Conservation (phyloP, 352 stramenopile species). For the Achlya hypogyna region DNA sequence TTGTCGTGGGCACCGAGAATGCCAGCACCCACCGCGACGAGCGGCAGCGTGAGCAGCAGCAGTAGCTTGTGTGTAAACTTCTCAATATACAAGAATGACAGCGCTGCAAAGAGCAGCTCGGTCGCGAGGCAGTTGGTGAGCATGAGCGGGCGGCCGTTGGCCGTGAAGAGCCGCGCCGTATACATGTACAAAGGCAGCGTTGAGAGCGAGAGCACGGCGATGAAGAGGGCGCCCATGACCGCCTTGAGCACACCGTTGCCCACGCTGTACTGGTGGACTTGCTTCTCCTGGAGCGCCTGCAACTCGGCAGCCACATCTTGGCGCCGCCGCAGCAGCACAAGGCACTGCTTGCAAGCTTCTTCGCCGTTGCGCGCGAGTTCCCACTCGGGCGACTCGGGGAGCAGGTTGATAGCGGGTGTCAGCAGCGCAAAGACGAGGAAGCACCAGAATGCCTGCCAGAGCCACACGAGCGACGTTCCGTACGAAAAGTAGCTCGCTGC, state of each 20-base stretch:
- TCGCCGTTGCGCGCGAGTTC: slow-evolving; percentile 54
- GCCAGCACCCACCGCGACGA: slow-evolving; percentile 33
- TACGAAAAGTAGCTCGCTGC: slow-evolving; percentile 42
- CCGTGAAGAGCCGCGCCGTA: background rate
- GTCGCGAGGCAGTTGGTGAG: slow-evolving; percentile 65
- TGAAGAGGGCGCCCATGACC: background rate
- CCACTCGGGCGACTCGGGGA: slow-evolving; percentile 72
- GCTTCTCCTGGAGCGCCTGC: slow-evolving; percentile 56
- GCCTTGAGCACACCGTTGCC: slow-evolving; percentile 1
- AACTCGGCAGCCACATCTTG: slow-evolving; percentile 57
- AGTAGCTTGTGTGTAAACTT: slow-evolving; percentile 63
- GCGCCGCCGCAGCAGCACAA: slow-evolving; percentile 58
- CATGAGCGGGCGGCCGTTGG: slow-evolving; percentile 26
- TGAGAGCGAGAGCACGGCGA: background rate
- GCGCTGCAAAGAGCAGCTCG: slow-evolving; percentile 58
- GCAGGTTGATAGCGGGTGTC: slow-evolving; percentile 58
- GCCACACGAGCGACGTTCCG: slow-evolving; percentile 55
- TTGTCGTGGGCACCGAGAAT: slow-evolving; percentile 55
- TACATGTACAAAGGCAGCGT: slow-evolving; percentile 10
- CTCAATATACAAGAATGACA: slow-evolving; percentile 85
- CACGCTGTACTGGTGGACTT: slow-evolving; percentile 19
- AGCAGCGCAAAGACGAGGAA: slow-evolving; percentile 58
- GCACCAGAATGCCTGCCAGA: slow-evolving; percentile 62
- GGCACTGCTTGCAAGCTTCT: slow-evolving; percentile 54
- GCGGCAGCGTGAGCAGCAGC: slow-evolving; percentile 50